These are phyloP conservation scores for Calamus simplicifolius DNA, from an alignment of 176 grass and related monocot species.

Conservation along the genomic window DNA sequence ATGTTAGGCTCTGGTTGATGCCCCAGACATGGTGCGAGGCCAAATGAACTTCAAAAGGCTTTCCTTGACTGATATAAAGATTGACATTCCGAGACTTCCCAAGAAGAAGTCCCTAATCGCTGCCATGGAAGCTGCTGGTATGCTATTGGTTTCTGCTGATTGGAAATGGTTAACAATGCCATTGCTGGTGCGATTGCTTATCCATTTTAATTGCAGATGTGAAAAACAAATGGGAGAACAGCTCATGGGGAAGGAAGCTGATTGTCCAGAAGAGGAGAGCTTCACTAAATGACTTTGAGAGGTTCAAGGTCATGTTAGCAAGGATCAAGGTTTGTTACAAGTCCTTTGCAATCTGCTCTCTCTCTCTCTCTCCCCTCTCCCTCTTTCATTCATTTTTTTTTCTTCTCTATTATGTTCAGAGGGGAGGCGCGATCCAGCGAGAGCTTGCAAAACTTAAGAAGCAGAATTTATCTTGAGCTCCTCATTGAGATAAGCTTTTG, in stretches of 20 bases:
- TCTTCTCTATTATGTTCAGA: constrained; percentile 31
- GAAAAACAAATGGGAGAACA: constrained; percentile 91
- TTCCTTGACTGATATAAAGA: constrained; percentile 38
- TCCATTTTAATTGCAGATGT: constrained; percentile 40
- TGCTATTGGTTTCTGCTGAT: neutral
- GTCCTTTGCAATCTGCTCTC: neutral
- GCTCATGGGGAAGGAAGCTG: constrained; percentile 91
- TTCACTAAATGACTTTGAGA: constrained; percentile 79
- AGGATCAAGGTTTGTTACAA: constrained; percentile 61
- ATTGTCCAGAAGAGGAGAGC: constrained; percentile 97
- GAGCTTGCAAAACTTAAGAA: constrained; percentile 81
- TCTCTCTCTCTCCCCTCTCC: neutral
- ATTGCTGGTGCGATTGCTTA: too few relatives aligned
- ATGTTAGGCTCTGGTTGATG: constrained; percentile 73
- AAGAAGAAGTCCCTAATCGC: constrained; percentile 45
- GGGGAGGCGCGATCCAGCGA: constrained; percentile 72
- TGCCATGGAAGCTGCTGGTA: constrained; percentile 47
- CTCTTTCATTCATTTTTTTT: neutral
- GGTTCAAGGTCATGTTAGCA: constrained; percentile 93
- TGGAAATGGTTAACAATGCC: too few relatives aligned
- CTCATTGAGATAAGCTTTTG: neutral
- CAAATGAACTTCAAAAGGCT: constrained; percentile 93
- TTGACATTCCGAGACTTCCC: constrained; percentile 39
- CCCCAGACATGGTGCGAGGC: constrained; percentile 84
- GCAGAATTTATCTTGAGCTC: constrained; percentile 38